phyloP scores from a whole-genome alignment of 2,329 filamentous ascomycete species.

The Aplosporella prunicola region DNA sequence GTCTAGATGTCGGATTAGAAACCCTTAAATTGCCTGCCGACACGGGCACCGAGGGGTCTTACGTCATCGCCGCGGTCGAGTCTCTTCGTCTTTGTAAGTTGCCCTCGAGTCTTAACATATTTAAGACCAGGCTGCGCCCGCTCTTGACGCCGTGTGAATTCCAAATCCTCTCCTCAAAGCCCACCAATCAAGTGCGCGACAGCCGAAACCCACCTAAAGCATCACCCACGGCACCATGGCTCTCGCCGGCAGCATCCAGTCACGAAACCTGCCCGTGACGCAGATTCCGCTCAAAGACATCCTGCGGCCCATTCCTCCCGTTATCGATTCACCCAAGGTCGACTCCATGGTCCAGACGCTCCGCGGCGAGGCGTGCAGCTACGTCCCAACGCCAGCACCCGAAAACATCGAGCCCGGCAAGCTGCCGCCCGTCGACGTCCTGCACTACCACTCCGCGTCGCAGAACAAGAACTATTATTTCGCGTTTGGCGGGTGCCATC shows the following conservation, averaged over 20 bases:
- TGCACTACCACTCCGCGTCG: conserved; percentile 10
- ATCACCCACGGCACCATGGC: conserved; percentile 7
- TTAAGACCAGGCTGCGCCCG: not conserved
- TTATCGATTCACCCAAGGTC: conserved; percentile 12
- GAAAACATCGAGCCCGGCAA: conserved; percentile 9
- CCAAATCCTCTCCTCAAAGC: not conserved
- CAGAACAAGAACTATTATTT: conserved; percentile 10
- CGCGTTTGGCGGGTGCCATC: conserved; percentile 12
- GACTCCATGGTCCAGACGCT: conserved; percentile 13
- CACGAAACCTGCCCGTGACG: conserved; percentile 8
- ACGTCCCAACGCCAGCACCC: conserved; percentile 9
- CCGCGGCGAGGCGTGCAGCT: conserved; percentile 6
- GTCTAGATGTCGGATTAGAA: too few species aligned
- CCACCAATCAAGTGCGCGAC: not conserved
- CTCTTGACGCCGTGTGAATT: too few species aligned
- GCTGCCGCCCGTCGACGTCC: conserved; percentile 13
- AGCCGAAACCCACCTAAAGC: not conserved
- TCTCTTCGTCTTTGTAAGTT: not conserved
- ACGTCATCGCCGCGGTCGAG: conserved; percentile 9
- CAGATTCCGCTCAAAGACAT: conserved; percentile 6
- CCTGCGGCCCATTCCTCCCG: conserved; percentile 12
- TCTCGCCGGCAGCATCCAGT: conserved; percentile 11
- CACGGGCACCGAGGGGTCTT: conserved; percentile 7
- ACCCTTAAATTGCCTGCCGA: not conserved
- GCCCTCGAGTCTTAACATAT: not conserved